Conservation (phyloP, 2,329 filamentous ascomycete species). For the Colletotrichum orchidophilum region DNA sequence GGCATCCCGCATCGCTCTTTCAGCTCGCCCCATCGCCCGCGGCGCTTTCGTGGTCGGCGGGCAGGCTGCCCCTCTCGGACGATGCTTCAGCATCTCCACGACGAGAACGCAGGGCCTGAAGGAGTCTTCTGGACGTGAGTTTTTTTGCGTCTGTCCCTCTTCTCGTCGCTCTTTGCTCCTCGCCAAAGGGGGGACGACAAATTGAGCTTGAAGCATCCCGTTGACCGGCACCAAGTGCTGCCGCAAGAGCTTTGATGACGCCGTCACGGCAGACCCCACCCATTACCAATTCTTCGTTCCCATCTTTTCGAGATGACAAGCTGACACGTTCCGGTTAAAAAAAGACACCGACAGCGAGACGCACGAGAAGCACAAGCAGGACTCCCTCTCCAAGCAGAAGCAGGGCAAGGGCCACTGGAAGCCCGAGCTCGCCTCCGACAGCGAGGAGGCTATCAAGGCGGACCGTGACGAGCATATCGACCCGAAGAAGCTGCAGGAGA, state of each 20-base stretch:
- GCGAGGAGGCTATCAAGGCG: conserved; percentile 80
- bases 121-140: conserved; percentile 49
- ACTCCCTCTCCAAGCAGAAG: conserved; percentile 73
- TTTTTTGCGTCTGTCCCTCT: neutral
- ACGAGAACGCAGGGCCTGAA: conserved; percentile 44
- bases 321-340: neutral
- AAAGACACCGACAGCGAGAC: conserved; percentile 56
- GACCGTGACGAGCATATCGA: conserved; percentile 61
- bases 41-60: conserved; percentile 37
- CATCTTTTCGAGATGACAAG: conserved; percentile 38
- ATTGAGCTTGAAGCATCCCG: neutral
- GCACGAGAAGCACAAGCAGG: conserved; percentile 68
- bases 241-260: neutral
- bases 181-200: neutral
- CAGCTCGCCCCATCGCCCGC: conserved; percentile 38
- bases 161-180: neutral
- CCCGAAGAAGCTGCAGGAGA: conserved; percentile 63
- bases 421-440: conserved; percentile 78
- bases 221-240: no score
- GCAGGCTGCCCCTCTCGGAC: conserved; percentile 35
- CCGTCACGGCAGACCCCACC: neutral
- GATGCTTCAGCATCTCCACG: conserved; percentile 42
- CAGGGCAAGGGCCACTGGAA: conserved; percentile 79
- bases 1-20: conserved; percentile 42
- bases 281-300: neutral